A percentile compares a stretch with the other conserved stretches of the same genome.
Evolutionary conservation across 768 basidiomycete species (phyloP).

Genomic region (Mycena olivaceomarginata): DNA sequence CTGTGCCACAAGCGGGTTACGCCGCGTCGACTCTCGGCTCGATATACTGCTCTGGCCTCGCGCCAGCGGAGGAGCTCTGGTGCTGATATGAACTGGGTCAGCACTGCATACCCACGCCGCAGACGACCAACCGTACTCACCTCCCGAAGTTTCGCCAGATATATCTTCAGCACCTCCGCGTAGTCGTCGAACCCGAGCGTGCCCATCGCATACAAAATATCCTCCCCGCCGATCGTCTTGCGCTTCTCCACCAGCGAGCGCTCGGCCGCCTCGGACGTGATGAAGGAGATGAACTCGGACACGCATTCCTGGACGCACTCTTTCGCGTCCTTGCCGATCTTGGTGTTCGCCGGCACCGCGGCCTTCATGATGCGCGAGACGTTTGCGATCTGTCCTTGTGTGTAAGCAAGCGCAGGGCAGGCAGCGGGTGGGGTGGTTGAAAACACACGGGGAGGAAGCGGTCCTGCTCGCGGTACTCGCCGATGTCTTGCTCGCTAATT

Average conservation of each 20-base stretch:
- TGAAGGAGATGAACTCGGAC: slow-evolving; percentile 98
- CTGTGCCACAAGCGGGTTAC: not conserved
- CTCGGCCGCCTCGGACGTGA: slow-evolving; percentile 97
- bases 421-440: slow-evolving; percentile 8
- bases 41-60: slow-evolving; percentile 23
- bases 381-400: slow-evolving; percentile 87
- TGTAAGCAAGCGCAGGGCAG: slow-evolving; percentile 18
- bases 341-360: slow-evolving; percentile 91
- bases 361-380: slow-evolving; percentile 99
- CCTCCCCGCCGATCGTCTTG: slow-evolving; percentile 98
- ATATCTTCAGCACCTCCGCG: slow-evolving; percentile 93
- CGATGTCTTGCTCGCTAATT: slow-evolving; percentile 91
- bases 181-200: slow-evolving; percentile 97
- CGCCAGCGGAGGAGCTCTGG: slow-evolving; percentile 18
- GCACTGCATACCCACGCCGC: not conserved
- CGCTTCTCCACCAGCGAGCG: slow-evolving; percentile 96
- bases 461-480: slow-evolving; percentile 96
- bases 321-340: slow-evolving; percentile 98
- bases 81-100: slow-evolving; percentile 7
- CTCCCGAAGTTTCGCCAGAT: slow-evolving; percentile 92
- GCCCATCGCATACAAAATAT: slow-evolving; percentile 96
- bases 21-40: slow-evolving; percentile 13
- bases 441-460: slow-evolving; percentile 91
- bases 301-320: slow-evolving; percentile 99
- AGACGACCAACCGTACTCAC: slow-evolving; percentile 55